These are phyloP conservation scores for Pharus latifolius DNA, from an alignment of 176 grass and related monocot species.

Conservation along the genomic window DNA sequence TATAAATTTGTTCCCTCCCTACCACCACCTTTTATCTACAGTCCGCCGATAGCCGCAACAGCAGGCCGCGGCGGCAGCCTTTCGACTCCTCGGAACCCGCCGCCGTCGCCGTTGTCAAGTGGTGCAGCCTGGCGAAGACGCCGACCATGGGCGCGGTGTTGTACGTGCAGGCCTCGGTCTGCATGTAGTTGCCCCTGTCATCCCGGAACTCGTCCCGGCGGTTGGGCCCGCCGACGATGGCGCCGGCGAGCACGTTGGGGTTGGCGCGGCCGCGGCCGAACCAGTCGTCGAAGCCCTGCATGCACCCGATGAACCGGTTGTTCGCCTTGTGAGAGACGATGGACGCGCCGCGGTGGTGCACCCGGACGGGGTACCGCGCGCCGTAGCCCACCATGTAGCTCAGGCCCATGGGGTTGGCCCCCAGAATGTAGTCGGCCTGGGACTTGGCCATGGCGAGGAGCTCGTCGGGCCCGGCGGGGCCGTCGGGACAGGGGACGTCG, in stretches of 20 bases:
- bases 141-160: conserved; percentile 79
- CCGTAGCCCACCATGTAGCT: conserved; percentile 86
- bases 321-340: conserved; percentile 73
- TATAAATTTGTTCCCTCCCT: too few relatives aligned
- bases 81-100: not conserved
- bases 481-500: conserved; percentile 32
- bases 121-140: conserved; percentile 72
- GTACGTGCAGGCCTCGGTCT: conserved; percentile 90
- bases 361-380: conserved; percentile 35
- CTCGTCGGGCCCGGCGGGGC: conserved; percentile 10
- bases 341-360: conserved; percentile 79
- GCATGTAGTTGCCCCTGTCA: conserved; percentile 56
- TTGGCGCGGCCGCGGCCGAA: conserved; percentile 30
- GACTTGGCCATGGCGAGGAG: conserved; percentile 51
- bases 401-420: conserved; percentile 62
- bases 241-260: conserved; percentile 72
- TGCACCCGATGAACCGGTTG: conserved; percentile 77
- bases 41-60: not conserved
- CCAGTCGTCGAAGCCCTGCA: conserved; percentile 89
- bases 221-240: conserved; percentile 77
- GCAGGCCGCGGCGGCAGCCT: not conserved
- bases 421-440: conserved; percentile 79
- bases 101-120: not conserved
- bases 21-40: conserved; percentile 26
- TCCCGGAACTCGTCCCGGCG: conserved; percentile 63